Base-by-base conservation (phyloP, 306 rosid genomes). In the Malus fusca region DNA sequence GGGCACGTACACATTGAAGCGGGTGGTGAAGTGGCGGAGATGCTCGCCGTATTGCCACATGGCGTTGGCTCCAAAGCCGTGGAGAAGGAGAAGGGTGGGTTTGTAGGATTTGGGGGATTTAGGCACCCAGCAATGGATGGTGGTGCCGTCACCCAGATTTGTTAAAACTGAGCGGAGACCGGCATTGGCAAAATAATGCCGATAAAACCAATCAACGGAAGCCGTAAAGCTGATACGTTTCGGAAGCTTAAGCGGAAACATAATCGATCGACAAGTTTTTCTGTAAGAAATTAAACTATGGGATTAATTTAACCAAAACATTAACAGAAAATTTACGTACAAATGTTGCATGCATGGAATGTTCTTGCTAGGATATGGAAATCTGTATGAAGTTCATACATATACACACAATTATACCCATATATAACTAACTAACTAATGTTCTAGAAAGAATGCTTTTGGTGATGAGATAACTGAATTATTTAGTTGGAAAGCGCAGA, bases 41-140 rank as follows among this genome's bases (percentile, higher is more conserved):
- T 82, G 87, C 5, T 88, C 92, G 9, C 88, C 86, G 74, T 81
- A 90, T 78, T 92, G 97, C 93, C 96, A 92, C 92, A 85, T 92
- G 4, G 97, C 97, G 2, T 87, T 90, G 67, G 96, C 96, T 11
- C 96, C 97, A 26, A 92, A 90, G 12, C 97, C 97, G 15, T 92
- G 97, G 26, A 92, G 52, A 5, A 92, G 87, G 48, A 92, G 59
- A 11, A 92, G 85, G 3, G 69, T 65, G 4, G 93, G 93, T 9
- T 90, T 87, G 43, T 40, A 37, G 1, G 80, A 79, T 19, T 76
- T 77, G 11, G 43, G 82, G 65, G 2, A 21, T 74, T 88, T 90
- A 2, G 97, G 97, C 0, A 88, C 77, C 97, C 96, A 92, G 42
- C 90, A 92, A 69, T 88, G 92, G 86, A 92, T 83, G 66, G 66